Percentiles rank a stretch among this genome's conserved stretches.
These are phyloP conservation scores for Conoideocrella luteorostrata DNA, from an alignment of 2,329 filamentous ascomycete genomes.

Conservation along the genomic window DNA sequence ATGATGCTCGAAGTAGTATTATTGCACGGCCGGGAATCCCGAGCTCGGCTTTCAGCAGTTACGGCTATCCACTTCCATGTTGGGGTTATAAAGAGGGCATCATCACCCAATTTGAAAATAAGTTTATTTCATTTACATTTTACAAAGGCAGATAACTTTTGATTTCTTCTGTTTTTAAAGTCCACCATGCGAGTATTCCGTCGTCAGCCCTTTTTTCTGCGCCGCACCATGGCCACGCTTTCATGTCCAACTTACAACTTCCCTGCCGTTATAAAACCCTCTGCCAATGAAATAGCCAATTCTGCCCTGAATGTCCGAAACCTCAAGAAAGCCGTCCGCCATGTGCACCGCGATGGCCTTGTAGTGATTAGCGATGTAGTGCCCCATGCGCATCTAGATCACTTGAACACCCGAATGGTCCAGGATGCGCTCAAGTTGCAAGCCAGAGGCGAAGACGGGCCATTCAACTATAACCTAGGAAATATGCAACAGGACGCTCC, in stretches of 20 bases:
- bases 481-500: conserved; percentile 58
- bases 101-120: too few relatives aligned
- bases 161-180: not conserved
- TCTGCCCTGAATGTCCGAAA: conserved; percentile 38
- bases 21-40: conserved; percentile 16
- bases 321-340: conserved; percentile 47
- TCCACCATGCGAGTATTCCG: too few relatives aligned
- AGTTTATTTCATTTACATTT: too few relatives aligned
- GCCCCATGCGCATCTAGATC: conserved; percentile 43
- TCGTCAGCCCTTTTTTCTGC: too few relatives aligned
- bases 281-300: conserved; percentile 32
- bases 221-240: not conserved
- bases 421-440: conserved; percentile 48
- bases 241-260: not conserved
- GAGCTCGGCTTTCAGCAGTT: conserved; percentile 24
- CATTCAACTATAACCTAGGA: conserved; percentile 57
- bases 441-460: conserved; percentile 43
- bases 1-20: not conserved
- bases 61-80: too few relatives aligned
- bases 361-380: conserved; percentile 50
- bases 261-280: conserved; percentile 25
- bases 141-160: too few relatives aligned
- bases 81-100: too few relatives aligned
- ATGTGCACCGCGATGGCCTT: conserved; percentile 47
- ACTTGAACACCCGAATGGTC: conserved; percentile 53